phyloP scores from a whole-genome alignment of 2,329 filamentous ascomycete species.

The Colletotrichum magnum region DNA sequence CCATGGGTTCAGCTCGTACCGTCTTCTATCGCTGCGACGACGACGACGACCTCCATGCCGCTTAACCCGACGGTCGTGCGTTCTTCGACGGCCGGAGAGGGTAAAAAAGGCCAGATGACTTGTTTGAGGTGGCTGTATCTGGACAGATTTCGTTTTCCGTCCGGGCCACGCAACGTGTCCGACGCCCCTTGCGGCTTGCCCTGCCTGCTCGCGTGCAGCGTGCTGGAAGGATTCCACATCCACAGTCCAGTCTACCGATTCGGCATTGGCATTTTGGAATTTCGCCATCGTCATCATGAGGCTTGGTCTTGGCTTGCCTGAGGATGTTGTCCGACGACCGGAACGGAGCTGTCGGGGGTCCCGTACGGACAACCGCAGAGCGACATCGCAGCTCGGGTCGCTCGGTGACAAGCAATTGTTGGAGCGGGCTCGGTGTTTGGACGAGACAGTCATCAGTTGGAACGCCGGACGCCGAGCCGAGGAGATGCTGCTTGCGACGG shows the following conservation, averaged over 20 bases:
- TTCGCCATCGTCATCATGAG: constrained; percentile 7
- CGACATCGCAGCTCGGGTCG: constrained; percentile 15
- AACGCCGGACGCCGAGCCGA: constrained; percentile 26
- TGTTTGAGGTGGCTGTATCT: constrained; percentile 24
- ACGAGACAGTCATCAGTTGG: background rate
- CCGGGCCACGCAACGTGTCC: constrained; percentile 18
- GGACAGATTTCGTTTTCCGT: constrained; percentile 3
- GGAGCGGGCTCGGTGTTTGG: constrained; percentile 14
- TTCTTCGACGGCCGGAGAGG: constrained; percentile 8
- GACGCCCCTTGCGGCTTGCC: constrained; percentile 13
- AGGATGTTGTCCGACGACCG: constrained; percentile 20
- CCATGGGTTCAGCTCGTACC: constrained; percentile 15
- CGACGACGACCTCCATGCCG: constrained; percentile 16
- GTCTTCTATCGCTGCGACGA: constrained; percentile 4
- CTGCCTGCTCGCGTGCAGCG: background rate
- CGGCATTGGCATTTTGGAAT: constrained; percentile 6
- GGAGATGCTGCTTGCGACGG: constrained; percentile 14
- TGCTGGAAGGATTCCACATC: background rate
- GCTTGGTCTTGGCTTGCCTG: background rate
- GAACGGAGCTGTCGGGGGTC: constrained; percentile 30
- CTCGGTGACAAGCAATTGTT: background rate
- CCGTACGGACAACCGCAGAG: background rate
- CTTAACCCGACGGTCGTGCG: constrained; percentile 13
- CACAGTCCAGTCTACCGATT: background rate
- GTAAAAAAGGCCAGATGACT: constrained; percentile 34